Conservation (phyloP, 345 rosid genomes). For the Nasturtium officinale region DNA sequence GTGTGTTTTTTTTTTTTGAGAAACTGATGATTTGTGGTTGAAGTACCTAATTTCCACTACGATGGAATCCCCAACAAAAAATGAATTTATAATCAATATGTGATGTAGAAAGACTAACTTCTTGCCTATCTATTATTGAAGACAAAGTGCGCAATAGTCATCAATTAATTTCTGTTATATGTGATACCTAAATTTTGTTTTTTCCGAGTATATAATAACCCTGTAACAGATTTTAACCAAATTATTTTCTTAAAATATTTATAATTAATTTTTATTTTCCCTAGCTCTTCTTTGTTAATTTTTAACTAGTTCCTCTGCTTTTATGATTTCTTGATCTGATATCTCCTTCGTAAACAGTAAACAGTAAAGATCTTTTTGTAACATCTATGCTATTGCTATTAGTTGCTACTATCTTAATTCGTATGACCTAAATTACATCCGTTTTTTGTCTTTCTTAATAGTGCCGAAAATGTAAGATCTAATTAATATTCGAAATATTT, state of each 20-base stretch:
- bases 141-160: neutral
- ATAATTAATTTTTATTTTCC: neutral
- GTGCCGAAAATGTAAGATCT: neutral
- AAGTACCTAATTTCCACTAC: neutral
- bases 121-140: neutral
- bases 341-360: neutral
- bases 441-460: neutral
- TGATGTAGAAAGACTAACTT: slow-evolving; percentile 6
- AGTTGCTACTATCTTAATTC: neutral
- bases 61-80: neutral
- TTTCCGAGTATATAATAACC: neutral
- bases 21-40: neutral
- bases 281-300: neutral
- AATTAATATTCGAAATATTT: neutral
- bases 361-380: neutral
- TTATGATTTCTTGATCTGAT: neutral
- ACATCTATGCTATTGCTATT: neutral
- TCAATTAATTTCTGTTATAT: neutral
- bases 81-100: neutral
- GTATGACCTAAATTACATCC: neutral
- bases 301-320: neutral
- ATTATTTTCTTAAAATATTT: neutral
- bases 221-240: neutral
- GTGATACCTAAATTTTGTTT: neutral
- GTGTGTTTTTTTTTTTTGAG: neutral